A percentile compares a stretch with the other conserved stretches of the same genome.
phyloP scores from a whole-genome alignment of 257 asterid species.

The Asclepias syriaca region DNA sequence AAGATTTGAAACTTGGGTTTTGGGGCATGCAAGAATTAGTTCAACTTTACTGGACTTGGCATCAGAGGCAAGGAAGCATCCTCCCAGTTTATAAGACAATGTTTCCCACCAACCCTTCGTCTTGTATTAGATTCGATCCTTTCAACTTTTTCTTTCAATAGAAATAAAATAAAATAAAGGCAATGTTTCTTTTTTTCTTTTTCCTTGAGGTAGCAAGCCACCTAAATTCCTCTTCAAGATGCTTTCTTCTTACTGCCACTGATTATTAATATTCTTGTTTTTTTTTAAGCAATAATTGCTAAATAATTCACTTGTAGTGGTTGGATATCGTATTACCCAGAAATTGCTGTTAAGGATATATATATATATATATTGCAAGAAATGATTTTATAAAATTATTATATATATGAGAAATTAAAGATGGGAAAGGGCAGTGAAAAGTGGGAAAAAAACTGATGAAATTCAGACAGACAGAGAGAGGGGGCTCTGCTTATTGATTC shows the following conservation, averaged over 20 bases:
- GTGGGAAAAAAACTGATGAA: background rate
- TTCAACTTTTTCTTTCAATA: background rate
- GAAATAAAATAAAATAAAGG: too few species aligned
- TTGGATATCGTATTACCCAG: background rate
- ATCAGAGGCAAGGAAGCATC: conserved; percentile 27
- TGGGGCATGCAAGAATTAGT: too few species aligned
- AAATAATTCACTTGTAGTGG: background rate
- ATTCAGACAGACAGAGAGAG: too few species aligned
- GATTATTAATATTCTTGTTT: too few species aligned
- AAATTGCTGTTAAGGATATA: background rate
- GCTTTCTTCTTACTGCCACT: background rate
- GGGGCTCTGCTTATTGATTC: too few species aligned
- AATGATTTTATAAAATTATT: too few species aligned
- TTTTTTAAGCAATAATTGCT: background rate
- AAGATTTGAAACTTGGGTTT: too few species aligned
- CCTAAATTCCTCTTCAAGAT: background rate
- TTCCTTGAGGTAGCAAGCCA: background rate
- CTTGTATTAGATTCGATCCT: conserved; percentile 14
- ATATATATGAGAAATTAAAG: background rate
- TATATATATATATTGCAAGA: too few species aligned
- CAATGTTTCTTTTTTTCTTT: too few species aligned
- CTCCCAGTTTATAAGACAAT: conserved; percentile 11
- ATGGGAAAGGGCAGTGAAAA: background rate
- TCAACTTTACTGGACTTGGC: too few species aligned
- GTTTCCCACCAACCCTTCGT: conserved; percentile 3